These are phyloP conservation scores for Leishmania aethiopica DNA, from an alignment of 208 protist genomes.

Conservation along the genomic window DNA sequence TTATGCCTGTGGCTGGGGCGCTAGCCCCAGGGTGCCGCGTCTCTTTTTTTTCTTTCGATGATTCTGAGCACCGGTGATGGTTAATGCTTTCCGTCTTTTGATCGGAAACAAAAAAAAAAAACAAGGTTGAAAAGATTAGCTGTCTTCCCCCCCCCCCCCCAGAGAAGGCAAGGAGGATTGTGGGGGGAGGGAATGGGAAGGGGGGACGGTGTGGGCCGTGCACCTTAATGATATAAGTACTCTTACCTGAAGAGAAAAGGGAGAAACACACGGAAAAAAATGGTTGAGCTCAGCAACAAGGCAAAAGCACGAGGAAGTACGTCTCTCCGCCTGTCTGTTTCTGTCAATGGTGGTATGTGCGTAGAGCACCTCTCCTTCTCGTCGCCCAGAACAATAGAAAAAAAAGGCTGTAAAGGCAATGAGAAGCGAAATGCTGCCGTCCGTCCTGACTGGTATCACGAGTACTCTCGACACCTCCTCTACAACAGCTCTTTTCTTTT, in stretches of 20 bases:
- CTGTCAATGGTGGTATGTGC: not conserved
- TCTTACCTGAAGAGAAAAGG: not conserved
- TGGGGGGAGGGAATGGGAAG: too few species aligned
- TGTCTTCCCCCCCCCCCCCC: too few species aligned
- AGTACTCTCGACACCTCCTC: not conserved
- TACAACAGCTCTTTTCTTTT: not conserved
- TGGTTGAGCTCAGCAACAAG: not conserved
- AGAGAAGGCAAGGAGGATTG: too few species aligned
- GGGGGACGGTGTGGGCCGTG: not conserved
- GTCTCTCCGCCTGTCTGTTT: not conserved
- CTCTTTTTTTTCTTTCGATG: too few species aligned
- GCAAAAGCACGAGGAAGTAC: not conserved
- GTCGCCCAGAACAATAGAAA: not conserved
- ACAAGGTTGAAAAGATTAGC: too few species aligned
- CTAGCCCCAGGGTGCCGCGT: too few species aligned
- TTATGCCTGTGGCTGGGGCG: not conserved
- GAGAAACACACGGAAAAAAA: not conserved
- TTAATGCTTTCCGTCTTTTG: too few species aligned
- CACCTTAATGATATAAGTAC: not conserved
- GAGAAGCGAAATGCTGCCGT: not conserved
- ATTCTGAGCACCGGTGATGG: too few species aligned
- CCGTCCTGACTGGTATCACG: not conserved
- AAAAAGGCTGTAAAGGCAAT: not conserved
- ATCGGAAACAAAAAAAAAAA: too few species aligned
- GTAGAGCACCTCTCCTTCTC: not conserved